These are phyloP conservation scores for Alternaria burnsii DNA, from an alignment of 2,329 filamentous ascomycete genomes.

Conservation along the genomic window DNA sequence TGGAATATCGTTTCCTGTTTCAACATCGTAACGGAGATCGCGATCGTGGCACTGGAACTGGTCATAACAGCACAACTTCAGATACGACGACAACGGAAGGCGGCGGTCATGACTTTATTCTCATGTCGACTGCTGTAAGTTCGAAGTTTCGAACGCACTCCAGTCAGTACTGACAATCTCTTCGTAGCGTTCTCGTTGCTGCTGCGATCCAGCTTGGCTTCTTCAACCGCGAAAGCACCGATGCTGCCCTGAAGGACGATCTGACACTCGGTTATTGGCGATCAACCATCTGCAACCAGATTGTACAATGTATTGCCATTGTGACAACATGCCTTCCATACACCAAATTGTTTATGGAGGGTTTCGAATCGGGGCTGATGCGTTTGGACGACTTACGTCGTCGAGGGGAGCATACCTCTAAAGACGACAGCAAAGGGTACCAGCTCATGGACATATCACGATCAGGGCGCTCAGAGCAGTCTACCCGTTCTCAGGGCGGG, in stretches of 20 bases:
- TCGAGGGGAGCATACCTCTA: constrained; percentile 20
- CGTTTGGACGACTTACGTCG: constrained; percentile 31
- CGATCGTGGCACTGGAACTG: constrained; percentile 32
- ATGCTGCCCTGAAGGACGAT: constrained; percentile 23
- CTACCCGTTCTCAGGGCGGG: background rate
- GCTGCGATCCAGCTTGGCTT: constrained; percentile 26
- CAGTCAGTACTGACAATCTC: background rate
- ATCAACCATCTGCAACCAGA: constrained; percentile 34
- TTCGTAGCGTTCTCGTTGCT: constrained; percentile 24
- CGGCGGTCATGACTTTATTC: constrained; percentile 30
- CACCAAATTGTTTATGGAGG: constrained; percentile 40
- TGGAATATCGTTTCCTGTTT: constrained; percentile 25
- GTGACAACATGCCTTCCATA: constrained; percentile 41
- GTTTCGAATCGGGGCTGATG: constrained; percentile 37
- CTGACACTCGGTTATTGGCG: constrained; percentile 41
- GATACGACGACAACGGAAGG: constrained; percentile 23
- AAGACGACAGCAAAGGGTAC: constrained; percentile 22
- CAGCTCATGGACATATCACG: constrained; percentile 30
- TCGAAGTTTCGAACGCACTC: background rate
- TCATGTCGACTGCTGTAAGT: constrained; percentile 29
- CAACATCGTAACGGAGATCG: constrained; percentile 32
- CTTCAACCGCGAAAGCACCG: constrained; percentile 23
- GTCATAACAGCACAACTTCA: constrained; percentile 28
- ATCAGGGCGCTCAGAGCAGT: constrained; percentile 2
- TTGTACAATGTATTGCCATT: constrained; percentile 36